Percentiles rank a stretch among this genome's conserved stretches.
These are phyloP conservation scores for Stagonosporopsis vannaccii DNA, from an alignment of 2,329 filamentous ascomycete genomes.

Conservation along the genomic window DNA sequence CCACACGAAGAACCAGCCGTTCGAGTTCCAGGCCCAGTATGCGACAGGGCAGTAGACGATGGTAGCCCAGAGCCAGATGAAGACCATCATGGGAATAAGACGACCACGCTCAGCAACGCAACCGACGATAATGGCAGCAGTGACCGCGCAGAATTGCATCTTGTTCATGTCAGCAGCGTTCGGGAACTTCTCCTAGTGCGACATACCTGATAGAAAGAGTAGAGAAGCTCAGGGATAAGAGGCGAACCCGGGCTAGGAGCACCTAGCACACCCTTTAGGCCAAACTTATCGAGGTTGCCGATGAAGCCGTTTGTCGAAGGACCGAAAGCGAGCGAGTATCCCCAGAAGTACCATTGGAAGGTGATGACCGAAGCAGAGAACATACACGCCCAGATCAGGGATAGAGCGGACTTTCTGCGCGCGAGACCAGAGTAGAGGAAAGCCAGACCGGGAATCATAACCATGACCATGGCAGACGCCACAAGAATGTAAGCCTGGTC, in stretches of 20 bases:
- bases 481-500: slow-evolving; percentile 95
- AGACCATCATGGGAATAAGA: slow-evolving; percentile 91
- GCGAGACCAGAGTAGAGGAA: slow-evolving; percentile 98
- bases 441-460: slow-evolving; percentile 96
- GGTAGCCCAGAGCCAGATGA: slow-evolving; percentile 95
- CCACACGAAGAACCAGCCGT: slow-evolving; percentile 90
- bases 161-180: slow-evolving; percentile 46
- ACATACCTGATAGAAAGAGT: slow-evolving; percentile 88
- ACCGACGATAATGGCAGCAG: slow-evolving; percentile 88
- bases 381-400: slow-evolving; percentile 97
- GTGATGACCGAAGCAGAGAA: slow-evolving; percentile 88
- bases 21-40: slow-evolving; percentile 95
- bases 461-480: slow-evolving; percentile 87
- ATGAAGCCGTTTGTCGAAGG: slow-evolving; percentile 87
- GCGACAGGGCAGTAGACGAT: slow-evolving; percentile 96
- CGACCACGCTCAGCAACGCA: slow-evolving; percentile 94
- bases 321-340: slow-evolving; percentile 94
- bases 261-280: slow-evolving; percentile 82
- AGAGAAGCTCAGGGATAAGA: slow-evolving; percentile 86
- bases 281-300: slow-evolving; percentile 88
- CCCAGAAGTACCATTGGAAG: slow-evolving; percentile 99
- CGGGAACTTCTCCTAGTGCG: background rate
- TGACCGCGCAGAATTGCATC: slow-evolving; percentile 98
- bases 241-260: slow-evolving; percentile 87
- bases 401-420: slow-evolving; percentile 95